Base-by-base conservation (phyloP, 1,284 basidiomycete species). In the Fomitopsis pinicola region DNA sequence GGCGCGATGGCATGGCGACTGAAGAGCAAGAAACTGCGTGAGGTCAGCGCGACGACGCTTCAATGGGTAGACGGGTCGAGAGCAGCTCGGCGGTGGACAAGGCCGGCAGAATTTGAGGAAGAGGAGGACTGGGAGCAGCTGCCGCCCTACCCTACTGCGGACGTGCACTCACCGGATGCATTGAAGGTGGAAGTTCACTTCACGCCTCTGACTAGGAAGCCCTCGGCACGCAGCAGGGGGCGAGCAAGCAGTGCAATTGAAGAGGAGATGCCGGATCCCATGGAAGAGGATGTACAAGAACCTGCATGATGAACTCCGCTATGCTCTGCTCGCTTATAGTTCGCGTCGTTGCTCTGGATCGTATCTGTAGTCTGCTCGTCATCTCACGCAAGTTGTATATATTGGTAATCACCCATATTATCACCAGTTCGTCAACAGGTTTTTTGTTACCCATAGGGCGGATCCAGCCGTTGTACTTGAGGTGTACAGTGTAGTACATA, bases 51-150 rank as follows among this genome's bases (percentile, higher is more conserved):
- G 17, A 80, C 82, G 45, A 80, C 83, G 28, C 71, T 92, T 64
- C 82, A 84, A 62, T 87, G 83, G 78, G 80, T 92, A 53, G 91
- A 92, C 69, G 86, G 89, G 10, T 75, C 79, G 54, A 74, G 78
- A 48, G 81, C 85, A 42, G 79, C 82, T 36, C 72, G 73, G 58
- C 74, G 81, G 45, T 77, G 75, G 74, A 74, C 75, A 17, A 69
- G 74, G 59, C 71, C 71, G 10, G 60, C 66, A 10, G 74, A 77
- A 42, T 67, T 72, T n/a, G 70, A 75, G 44, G 69, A 71, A 9
- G 78, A 79, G 26, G 74, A 77, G 14, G 72, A 73, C n/a, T 71
- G 69, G 53, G 64, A 64, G 59, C 59, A 68, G 8, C 67, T 69
- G 22, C 67, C 71, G 19, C 67, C 69, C 22, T 70, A 72, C 63